Base-by-base conservation (phyloP, 371 early-diverging fungal genomes). In the Basidiobolus meristosporus region DNA sequence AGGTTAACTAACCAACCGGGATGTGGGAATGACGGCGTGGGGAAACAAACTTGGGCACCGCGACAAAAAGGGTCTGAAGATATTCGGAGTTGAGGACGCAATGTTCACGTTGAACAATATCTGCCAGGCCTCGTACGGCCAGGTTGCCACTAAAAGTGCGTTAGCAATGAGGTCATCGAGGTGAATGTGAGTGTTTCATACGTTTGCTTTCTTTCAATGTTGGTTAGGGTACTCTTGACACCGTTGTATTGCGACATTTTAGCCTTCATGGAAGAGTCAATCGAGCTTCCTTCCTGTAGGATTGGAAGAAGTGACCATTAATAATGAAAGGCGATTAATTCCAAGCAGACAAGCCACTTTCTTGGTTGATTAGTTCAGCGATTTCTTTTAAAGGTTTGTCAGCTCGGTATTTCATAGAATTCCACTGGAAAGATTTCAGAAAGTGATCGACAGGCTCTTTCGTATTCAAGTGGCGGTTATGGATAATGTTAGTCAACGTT, bases 21-120 rank as follows among this genome's bases (percentile, higher is more conserved):
- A n/a, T n/a, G n/a, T n/a, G n/a, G n/a, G n/a, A n/a, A n/a, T n/a
- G n/a, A n/a, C n/a, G 55, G n/a, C n/a, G n/a, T n/a, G n/a, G n/a
- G n/a, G n/a, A n/a, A n/a, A n/a, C n/a, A n/a, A 56, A 80, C 80
- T 65, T 83, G 41, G 96, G 93, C 16, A 97, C 90, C 26, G 95
- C 98, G 12, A 95, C 88, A 46, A 93, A 61, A 21, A 84, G 52
- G 0, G 98, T 93, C 16, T 70, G 70, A 45, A 97, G 52, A 56
- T 86, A 90, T 55, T 95, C 95, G 5, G 96, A 95, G 47, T 84
- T 86, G 32, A 76, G 49, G 9, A 97, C 73, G 43, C 87, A 80
- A 44, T 92, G 76, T 43, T 86, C 86, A 57, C 82, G 81, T 65
- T 75, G 83, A 28, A 95, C 92, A 36, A 90, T 62, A 23, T 79